A percentile compares a stretch with the other conserved stretches of the same genome.
Conservation (phyloP, 352 stramenopile species). For the Phytophthora fragariaefolia region DNA sequence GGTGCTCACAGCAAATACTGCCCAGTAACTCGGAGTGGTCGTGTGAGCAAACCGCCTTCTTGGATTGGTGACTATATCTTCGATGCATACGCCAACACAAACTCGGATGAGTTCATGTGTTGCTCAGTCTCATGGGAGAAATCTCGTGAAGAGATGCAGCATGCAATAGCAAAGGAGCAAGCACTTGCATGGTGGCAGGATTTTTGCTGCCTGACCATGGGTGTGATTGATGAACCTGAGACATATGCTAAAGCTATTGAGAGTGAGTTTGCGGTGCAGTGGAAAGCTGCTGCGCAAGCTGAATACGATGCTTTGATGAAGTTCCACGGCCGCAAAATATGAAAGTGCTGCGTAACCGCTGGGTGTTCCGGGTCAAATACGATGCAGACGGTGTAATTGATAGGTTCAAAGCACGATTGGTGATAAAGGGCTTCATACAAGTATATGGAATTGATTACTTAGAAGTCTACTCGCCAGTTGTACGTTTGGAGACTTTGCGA, state of each 20-base stretch:
- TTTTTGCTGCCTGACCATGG: too few relatives aligned
- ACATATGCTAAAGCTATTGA: too few relatives aligned
- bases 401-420: slow-evolving; percentile 3
- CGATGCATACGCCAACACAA: too few relatives aligned
- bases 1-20: neutral
- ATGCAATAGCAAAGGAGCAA: too few relatives aligned
- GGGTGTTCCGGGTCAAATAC: slow-evolving; percentile 9
- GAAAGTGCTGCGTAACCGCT: slow-evolving; percentile 10
- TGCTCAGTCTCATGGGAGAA: neutral
- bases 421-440: slow-evolving; percentile 16
- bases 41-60: slow-evolving; percentile 6
- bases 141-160: neutral
- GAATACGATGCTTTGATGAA: too few relatives aligned
- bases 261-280: too few relatives aligned
- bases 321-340: neutral
- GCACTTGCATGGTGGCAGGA: too few relatives aligned
- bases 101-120: too few relatives aligned
- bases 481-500: slow-evolving; percentile 9
- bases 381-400: neutral
- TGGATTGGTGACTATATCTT: slow-evolving; percentile 13
- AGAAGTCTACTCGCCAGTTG: slow-evolving; percentile 11
- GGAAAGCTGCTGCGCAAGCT: too few relatives aligned
- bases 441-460: slow-evolving; percentile 3
- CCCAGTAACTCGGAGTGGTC: slow-evolving; percentile 12
- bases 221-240: too few relatives aligned